A percentile compares a stretch with the other conserved stretches of the same genome.
phyloP scores from a whole-genome alignment of 305 asterid species.

The Fraxinus albicans region DNA sequence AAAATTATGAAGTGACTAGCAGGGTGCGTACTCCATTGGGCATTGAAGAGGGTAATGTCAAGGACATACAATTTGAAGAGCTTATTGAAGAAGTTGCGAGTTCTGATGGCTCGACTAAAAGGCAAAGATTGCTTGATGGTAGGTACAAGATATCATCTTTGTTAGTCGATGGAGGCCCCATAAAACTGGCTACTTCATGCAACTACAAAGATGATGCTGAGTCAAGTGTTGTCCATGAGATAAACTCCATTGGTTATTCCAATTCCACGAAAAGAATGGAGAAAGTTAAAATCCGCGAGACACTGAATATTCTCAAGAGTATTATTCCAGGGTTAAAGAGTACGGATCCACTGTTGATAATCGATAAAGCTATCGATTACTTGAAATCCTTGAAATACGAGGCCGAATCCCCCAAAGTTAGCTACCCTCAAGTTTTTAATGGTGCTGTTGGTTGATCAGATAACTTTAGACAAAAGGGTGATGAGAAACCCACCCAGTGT shows the following conservation, averaged over 20 bases:
- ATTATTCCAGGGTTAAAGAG: constrained; percentile 49
- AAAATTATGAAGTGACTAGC: constrained; percentile 58
- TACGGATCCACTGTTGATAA: constrained; percentile 54
- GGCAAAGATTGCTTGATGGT: constrained; percentile 64
- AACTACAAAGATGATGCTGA: constrained; percentile 30
- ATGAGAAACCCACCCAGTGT: constrained; percentile 24
- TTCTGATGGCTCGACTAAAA: constrained; percentile 55
- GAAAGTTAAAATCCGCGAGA: constrained; percentile 47
- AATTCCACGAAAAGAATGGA: constrained; percentile 30
- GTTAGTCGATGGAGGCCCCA: constrained; percentile 23
- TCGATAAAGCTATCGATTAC: constrained; percentile 64
- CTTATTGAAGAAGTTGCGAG: constrained; percentile 56
- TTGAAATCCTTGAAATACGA: constrained; percentile 56
- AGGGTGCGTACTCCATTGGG: constrained; percentile 36
- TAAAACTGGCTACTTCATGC: constrained; percentile 23
- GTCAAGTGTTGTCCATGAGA: constrained; percentile 25
- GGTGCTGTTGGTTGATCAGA: constrained; percentile 4
- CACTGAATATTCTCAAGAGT: constrained; percentile 44
- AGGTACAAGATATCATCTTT: constrained; percentile 50
- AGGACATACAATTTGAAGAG: constrained; percentile 26
- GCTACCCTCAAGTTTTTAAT: constrained; percentile 11
- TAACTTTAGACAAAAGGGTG: not conserved
- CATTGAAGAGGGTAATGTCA: constrained; percentile 12
- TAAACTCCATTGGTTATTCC: constrained; percentile 17
- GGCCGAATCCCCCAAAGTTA: constrained; percentile 47